Conservation (phyloP, 2,329 filamentous ascomycete species). For the Pseudogymnoascus sp. region DNA sequence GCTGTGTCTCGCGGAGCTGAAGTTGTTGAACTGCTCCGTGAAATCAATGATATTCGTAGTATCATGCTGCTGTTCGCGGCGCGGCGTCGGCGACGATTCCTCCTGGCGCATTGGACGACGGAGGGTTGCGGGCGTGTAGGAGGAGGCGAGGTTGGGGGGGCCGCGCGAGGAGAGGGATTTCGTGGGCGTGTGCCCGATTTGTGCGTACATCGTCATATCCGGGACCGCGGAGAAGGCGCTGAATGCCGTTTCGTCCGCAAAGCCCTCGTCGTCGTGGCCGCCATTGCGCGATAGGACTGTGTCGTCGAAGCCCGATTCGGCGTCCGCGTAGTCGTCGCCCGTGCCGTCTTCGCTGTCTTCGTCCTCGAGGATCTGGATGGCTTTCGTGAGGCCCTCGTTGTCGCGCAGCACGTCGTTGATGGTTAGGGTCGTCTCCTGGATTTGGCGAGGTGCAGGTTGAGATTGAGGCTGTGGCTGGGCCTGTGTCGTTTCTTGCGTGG, state of each 20-base stretch:
- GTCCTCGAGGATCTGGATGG: constrained; percentile 56
- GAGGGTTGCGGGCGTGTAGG: neutral
- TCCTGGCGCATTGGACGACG: neutral
- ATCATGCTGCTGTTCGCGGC: constrained; percentile 33
- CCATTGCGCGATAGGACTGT: constrained; percentile 24
- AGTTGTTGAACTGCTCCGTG: constrained; percentile 63
- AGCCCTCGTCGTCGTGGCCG: constrained; percentile 26
- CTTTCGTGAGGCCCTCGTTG: constrained; percentile 47
- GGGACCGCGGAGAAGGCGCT: constrained; percentile 86
- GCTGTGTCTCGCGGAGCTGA: constrained; percentile 28
- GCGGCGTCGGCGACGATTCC: constrained; percentile 22
- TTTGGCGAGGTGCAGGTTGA: neutral
- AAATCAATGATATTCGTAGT: constrained; percentile 83
- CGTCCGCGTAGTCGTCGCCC: constrained; percentile 21
- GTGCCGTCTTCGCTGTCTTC: constrained; percentile 22
- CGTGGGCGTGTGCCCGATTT: constrained; percentile 56
- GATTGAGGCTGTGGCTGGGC: constrained; percentile 13
- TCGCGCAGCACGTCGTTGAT: constrained; percentile 46
- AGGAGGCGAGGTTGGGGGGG: neutral
- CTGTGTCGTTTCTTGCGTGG: constrained; percentile 11
- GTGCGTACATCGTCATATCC: constrained; percentile 75
- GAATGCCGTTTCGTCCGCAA: constrained; percentile 36
- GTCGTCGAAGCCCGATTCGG: constrained; percentile 22
- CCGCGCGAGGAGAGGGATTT: constrained; percentile 35
- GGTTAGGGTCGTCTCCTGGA: constrained; percentile 18